Evolutionary conservation across 2,329 filamentous ascomycete species (phyloP).

Genomic region (Paecilomyces niveus): DNA sequence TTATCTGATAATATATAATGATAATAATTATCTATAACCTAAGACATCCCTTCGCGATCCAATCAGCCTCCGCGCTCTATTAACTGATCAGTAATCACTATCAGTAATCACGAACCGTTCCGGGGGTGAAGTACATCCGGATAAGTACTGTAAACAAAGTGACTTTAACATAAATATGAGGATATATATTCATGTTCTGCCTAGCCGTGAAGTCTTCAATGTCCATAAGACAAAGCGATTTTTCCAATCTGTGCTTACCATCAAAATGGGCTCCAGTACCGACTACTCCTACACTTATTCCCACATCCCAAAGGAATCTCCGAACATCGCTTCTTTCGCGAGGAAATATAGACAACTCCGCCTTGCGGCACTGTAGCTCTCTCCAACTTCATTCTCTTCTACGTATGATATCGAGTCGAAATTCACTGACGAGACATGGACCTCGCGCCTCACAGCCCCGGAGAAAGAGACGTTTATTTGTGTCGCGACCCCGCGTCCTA

Average conservation of each 20-base stretch:
- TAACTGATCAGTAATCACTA: too few species aligned
- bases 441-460: conserved; percentile 13
- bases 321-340: conserved; percentile 1
- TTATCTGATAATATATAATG: too few species aligned
- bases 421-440: conserved; percentile 18
- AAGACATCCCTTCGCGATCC: too few species aligned
- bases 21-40: too few species aligned
- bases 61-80: too few species aligned
- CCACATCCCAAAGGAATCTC: conserved; percentile 4
- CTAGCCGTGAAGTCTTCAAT: too few species aligned
- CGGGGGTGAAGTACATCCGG: not conserved
- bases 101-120: not conserved
- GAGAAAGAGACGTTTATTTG: conserved; percentile 24
- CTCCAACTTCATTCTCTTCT: conserved; percentile 21
- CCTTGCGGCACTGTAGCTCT: conserved; percentile 20
- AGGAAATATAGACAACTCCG: conserved; percentile 11
- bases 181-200: too few species aligned
- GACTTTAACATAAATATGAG: not conserved
- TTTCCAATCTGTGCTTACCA: too few species aligned
- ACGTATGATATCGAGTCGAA: conserved; percentile 23
- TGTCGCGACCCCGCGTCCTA: not conserved
- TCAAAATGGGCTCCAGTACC: not conserved
- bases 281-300: conserved; percentile 3
- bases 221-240: not conserved
- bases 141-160: not conserved